Evolutionary conservation across 2,329 filamentous ascomycete genomes (phyloP).

Genomic region (Clonostachys byssicola): DNA sequence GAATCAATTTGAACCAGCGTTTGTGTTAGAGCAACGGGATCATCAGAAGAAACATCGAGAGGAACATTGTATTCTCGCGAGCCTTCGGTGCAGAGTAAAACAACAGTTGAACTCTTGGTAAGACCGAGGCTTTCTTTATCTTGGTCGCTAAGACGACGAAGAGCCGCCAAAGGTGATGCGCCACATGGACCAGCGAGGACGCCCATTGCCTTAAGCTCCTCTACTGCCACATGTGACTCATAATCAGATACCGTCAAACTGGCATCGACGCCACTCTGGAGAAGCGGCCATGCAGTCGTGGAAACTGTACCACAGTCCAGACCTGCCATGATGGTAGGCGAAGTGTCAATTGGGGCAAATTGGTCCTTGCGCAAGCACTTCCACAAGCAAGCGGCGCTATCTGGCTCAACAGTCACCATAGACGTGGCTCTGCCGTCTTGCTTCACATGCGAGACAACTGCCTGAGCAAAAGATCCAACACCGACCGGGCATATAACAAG

Average conservation of each 20-base stretch:
- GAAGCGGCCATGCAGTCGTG: slow-evolving; percentile 56
- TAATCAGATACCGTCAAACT: slow-evolving; percentile 56
- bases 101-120: slow-evolving; percentile 47
- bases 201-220: slow-evolving; percentile 41
- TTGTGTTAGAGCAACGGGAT: slow-evolving; percentile 35
- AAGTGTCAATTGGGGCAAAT: slow-evolving; percentile 45
- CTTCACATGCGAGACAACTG: slow-evolving; percentile 64
- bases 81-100: slow-evolving; percentile 62
- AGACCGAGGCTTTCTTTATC: slow-evolving; percentile 29
- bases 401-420: slow-evolving; percentile 68
- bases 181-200: slow-evolving; percentile 60
- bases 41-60: slow-evolving; percentile 29
- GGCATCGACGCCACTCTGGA: slow-evolving; percentile 55
- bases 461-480: slow-evolving; percentile 68
- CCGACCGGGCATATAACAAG: slow-evolving; percentile 64
- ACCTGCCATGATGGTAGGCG: slow-evolving; percentile 67
- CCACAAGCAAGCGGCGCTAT: slow-evolving; percentile 56
- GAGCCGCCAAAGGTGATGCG: slow-evolving; percentile 50
- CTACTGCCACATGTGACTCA: slow-evolving; percentile 56
- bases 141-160: slow-evolving; percentile 39
- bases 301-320: slow-evolving; percentile 71
- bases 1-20: slow-evolving; percentile 43
- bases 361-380: slow-evolving; percentile 44
- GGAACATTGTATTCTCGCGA: slow-evolving; percentile 46
- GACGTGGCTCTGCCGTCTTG: slow-evolving; percentile 15